phyloP scores from a whole-genome alignment of 2,329 filamentous ascomycete species.

The Aspergillus fumigatus region DNA sequence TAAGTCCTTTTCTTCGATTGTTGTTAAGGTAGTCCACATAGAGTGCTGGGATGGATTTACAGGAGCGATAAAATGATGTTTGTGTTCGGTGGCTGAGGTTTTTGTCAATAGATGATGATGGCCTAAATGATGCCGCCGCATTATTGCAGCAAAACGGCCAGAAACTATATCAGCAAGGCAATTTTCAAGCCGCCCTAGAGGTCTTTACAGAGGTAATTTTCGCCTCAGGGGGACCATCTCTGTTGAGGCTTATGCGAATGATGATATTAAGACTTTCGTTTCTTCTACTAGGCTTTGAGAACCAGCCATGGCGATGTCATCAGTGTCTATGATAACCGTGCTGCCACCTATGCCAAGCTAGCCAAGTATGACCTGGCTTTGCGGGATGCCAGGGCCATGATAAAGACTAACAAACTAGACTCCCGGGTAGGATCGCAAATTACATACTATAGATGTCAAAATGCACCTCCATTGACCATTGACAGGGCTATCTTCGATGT shows the following conservation, averaged over 20 bases:
- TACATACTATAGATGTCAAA: not conserved
- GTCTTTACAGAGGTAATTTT: slow-evolving; percentile 37
- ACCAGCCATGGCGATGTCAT: slow-evolving; percentile 29
- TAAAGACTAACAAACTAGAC: slow-evolving; percentile 47
- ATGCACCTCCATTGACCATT: slow-evolving; percentile 6
- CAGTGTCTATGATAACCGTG: slow-evolving; percentile 51
- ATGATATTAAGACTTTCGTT: not conserved
- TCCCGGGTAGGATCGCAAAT: slow-evolving; percentile 38
- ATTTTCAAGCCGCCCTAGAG: slow-evolving; percentile 42
- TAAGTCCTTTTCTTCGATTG: not conserved
- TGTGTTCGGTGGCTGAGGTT: not conserved
- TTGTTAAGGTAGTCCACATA: not conserved
- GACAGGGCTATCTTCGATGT: slow-evolving; percentile 52
- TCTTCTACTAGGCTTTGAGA: slow-evolving; percentile 33
- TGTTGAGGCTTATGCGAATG: not conserved
- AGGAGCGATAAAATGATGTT: not conserved
- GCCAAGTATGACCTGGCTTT: slow-evolving; percentile 48
- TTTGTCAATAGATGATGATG: slow-evolving; percentile 5
- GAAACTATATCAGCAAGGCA: slow-evolving; percentile 39
- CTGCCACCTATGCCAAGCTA: slow-evolving; percentile 53
- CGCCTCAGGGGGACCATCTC: too few species aligned
- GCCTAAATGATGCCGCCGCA: slow-evolving; percentile 15
- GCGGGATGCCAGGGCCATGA: slow-evolving; percentile 54
- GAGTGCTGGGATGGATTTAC: not conserved
- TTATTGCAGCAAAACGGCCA: slow-evolving; percentile 38